Conservation (phyloP, 2,329 filamentous ascomycete genomes). For the Rosellinia necatrix region DNA sequence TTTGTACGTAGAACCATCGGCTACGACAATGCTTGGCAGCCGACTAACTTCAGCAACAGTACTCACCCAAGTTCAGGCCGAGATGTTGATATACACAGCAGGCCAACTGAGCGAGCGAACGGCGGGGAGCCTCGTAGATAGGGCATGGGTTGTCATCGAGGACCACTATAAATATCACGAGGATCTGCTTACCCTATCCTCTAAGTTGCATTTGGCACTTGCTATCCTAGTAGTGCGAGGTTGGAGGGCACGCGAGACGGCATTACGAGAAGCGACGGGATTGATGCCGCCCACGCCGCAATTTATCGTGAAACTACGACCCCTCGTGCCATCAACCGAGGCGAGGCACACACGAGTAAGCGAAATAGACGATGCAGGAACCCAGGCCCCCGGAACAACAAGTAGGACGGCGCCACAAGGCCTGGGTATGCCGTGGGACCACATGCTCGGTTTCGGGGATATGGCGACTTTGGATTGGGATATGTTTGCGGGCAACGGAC, state of each 20-base stretch:
- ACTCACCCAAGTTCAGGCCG: slow-evolving; percentile 57
- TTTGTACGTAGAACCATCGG: slow-evolving; percentile 45
- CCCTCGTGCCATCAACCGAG: slow-evolving; percentile 48
- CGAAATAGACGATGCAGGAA: slow-evolving; percentile 23
- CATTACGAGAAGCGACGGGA: slow-evolving; percentile 44
- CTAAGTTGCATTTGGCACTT: slow-evolving; percentile 50
- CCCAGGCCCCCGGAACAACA: slow-evolving; percentile 4
- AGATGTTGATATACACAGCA: slow-evolving; percentile 59
- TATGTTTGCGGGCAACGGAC: slow-evolving; percentile 34
- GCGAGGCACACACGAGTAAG: slow-evolving; percentile 36
- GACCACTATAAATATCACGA: slow-evolving; percentile 53
- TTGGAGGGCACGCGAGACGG: slow-evolving; percentile 56
- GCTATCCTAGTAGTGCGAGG: slow-evolving; percentile 56
- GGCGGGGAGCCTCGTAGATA: slow-evolving; percentile 55
- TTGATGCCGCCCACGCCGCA: slow-evolving; percentile 47
- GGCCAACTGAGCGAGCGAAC: slow-evolving; percentile 57
- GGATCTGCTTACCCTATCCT: slow-evolving; percentile 55
- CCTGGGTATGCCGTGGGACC: slow-evolving; percentile 39
- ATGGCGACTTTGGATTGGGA: slow-evolving; percentile 38
- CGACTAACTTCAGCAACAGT: slow-evolving; percentile 31
- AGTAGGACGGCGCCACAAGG: slow-evolving; percentile 14
- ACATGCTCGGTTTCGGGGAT: slow-evolving; percentile 41
- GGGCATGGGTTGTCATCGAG: slow-evolving; percentile 56
- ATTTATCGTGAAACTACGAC: slow-evolving; percentile 52
- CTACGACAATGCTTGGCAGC: neutral